Evolutionary conservation across 257 asterid species (phyloP), one percentile per base, ranked within the genome.

Genomic region (Penstemon newberryi): DNA sequence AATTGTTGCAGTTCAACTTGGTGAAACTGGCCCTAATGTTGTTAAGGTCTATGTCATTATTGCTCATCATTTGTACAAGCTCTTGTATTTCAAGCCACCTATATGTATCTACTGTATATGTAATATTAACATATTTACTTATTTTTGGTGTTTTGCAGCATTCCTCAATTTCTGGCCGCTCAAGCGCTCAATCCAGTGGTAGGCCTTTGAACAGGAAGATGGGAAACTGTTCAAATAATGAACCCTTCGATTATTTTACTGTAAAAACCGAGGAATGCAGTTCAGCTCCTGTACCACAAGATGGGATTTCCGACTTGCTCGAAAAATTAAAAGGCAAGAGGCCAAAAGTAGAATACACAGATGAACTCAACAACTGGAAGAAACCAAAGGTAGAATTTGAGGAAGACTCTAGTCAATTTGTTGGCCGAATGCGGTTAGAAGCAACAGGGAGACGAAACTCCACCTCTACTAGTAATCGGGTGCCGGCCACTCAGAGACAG

Each of bases 281-380:
- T 61, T 44, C 77, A 50, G 87, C 75, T 42, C 69, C 57, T 70
- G 65, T 52, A 56, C 57, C 81, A 71, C 76, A 69, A 58, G 78
- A 5, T 52, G 71, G 73, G 61, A 69, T 78, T 64, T 66, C 84
- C 8, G 85, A 81, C 57, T 67, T 72, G 68, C 77, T 82, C 57
- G 86, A 82, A 60, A 86, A 76, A 76, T 56, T 82, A 60, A 85
- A 81, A 78, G 95, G 89, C 75, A 90, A 90, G 84, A 83, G 85
- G 78, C 93, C 89, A 39, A 73, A 73, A 76, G 89, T 77, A 56
- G 84, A 78, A 18, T 46, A 43, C 60, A 15, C 71, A 5, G 86
- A 84, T 51, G 85, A 80, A 62, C 75, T 56, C 11, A 63, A 39
- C 71, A 53, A 39, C 41, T 80, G 70, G 65, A 90, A 80, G 84